phyloP scores from a whole-genome alignment of 169 alveolate genomes.

The Eimeria praecox region DNA sequence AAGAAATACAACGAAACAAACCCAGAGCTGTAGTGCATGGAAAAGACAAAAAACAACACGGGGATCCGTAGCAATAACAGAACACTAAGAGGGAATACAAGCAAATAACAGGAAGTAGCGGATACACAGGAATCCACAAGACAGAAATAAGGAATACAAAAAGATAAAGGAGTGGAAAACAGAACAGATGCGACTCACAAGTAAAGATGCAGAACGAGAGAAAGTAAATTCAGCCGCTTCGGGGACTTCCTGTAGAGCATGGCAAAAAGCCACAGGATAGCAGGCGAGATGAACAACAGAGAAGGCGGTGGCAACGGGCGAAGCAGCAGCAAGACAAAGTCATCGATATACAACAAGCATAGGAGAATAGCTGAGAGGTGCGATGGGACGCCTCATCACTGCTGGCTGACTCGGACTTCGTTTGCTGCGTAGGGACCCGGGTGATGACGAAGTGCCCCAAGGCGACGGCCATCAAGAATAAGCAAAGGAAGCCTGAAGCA shows the following conservation, averaged over 20 bases:
- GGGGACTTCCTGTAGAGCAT: neutral
- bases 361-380: neutral
- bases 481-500: constrained; percentile 34
- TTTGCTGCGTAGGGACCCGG: constrained; percentile 1
- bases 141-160: no score
- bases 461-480: constrained; percentile 57
- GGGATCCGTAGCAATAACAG: neutral
- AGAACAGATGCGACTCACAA: neutral
- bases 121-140: no score
- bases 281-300: neutral
- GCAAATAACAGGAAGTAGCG: neutral
- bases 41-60: neutral
- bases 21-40: no score
- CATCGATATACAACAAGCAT: neutral
- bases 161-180: no score
- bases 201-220: constrained; percentile 7
- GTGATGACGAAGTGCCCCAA: constrained; percentile 54
- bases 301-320: neutral
- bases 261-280: neutral
- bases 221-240: constrained; percentile 5
- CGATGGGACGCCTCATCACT: neutral
- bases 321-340: neutral
- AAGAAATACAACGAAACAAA: no score
- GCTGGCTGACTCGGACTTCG: neutral
- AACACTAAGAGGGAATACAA: neutral